Conservation (phyloP, 805 yeast species). For the Candida corydali region DNA sequence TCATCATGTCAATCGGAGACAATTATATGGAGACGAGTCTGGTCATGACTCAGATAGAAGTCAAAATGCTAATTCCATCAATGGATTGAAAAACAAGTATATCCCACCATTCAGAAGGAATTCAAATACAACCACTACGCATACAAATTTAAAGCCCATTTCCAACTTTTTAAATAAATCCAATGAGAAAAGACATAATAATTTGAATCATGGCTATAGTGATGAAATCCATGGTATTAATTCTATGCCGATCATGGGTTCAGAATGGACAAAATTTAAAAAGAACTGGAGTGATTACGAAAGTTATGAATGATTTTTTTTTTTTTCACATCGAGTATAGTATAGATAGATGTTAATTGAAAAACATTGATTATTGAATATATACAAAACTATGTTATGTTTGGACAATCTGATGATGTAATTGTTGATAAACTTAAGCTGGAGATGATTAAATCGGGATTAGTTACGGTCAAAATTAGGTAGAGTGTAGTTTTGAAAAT, state of each 20-base stretch:
- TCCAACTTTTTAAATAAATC: constrained; percentile 5
- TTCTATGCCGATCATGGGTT: constrained; percentile 11
- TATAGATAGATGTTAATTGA: no score
- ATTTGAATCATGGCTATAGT: neutral
- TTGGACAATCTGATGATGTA: no score
- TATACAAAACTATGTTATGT: no score
- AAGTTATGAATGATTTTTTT: constrained; percentile 2
- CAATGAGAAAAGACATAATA: constrained; percentile 4
- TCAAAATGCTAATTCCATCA: constrained; percentile 1
- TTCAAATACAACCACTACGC: constrained; percentile 19
- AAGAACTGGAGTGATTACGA: constrained; percentile 28
- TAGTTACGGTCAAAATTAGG: no score
- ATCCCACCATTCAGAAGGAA: constrained; percentile 71
- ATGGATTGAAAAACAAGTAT: constrained; percentile 44
- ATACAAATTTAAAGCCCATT: constrained; percentile 1
- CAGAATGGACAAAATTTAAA: constrained; percentile 21
- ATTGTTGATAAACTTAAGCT: no score
- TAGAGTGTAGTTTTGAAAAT: no score
- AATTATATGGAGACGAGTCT: constrained; percentile 33
- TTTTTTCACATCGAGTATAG: no score
- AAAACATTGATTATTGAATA: no score
- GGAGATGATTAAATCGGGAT: no score
- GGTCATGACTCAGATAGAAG: constrained; percentile 9
- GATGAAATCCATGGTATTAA: constrained; percentile 2
- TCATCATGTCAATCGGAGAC: neutral